Conservation (phyloP, 148 eudicot genomes). For the Fagopyrum homotropicum region DNA sequence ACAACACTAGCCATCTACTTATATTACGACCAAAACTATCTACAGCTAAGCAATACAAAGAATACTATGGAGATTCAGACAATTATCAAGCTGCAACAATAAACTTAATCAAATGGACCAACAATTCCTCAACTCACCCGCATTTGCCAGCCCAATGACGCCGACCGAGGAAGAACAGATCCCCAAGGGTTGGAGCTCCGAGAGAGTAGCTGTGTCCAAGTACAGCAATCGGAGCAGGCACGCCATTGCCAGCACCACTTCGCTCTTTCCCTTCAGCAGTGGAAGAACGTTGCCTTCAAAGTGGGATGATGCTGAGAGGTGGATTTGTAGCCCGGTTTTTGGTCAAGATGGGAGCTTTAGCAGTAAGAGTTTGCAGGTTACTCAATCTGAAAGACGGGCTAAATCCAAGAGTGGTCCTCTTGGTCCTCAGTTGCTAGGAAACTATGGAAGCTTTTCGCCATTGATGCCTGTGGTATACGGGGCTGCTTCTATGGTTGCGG, state of each 20-base stretch:
- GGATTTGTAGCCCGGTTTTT: constrained; percentile 84
- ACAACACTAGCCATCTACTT: neutral
- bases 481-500: constrained; percentile 42
- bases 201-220: constrained; percentile 53
- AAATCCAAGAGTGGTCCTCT: constrained; percentile 92
- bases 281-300: constrained; percentile 83
- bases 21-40: neutral
- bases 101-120: neutral
- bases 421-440: constrained; percentile 40
- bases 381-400: constrained; percentile 37
- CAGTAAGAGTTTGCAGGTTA: constrained; percentile 17
- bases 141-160: neutral
- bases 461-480: constrained; percentile 30
- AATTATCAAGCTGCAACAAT: neutral
- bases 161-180: neutral
- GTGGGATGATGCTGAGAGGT: constrained; percentile 98
- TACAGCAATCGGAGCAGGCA: constrained; percentile 31
- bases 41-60: constrained; percentile 5
- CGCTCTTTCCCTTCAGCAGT: constrained; percentile 61
- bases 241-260: constrained; percentile 28
- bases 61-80: neutral
- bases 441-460: constrained; percentile 51
- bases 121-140: neutral
- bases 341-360: constrained; percentile 23
- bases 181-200: constrained; percentile 78